These are phyloP conservation scores for Trichoderma pleuroti DNA, from an alignment of 2,329 filamentous ascomycete species.

Conservation along the genomic window DNA sequence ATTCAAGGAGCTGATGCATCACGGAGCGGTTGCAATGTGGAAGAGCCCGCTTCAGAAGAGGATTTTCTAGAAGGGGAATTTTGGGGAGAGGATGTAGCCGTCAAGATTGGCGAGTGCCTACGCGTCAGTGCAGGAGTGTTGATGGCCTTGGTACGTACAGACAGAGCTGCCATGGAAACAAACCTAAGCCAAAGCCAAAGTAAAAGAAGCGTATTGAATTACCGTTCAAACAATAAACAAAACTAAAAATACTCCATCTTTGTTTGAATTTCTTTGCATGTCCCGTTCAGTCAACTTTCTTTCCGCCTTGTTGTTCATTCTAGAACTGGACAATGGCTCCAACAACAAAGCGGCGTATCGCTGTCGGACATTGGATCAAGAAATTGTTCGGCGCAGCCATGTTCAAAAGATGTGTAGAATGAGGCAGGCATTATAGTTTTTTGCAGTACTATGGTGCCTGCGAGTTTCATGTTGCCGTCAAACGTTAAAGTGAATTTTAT, in stretches of 20 bases:
- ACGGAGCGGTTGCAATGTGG: not conserved
- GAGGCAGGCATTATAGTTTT: not conserved
- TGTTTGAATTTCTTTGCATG: not conserved
- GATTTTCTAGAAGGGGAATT: not conserved
- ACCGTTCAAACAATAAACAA: not conserved
- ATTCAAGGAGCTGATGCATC: not conserved
- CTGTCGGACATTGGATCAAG: not conserved
- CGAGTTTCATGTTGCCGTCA: not conserved
- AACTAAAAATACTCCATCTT: not conserved
- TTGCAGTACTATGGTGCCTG: no score
- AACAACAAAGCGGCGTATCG: no score
- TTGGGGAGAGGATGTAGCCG: not conserved
- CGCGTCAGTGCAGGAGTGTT: not conserved
- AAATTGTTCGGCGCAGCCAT: not conserved
- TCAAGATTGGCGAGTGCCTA: not conserved
- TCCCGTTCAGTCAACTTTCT: not conserved
- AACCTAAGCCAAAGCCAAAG: not conserved
- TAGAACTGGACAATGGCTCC: not conserved
- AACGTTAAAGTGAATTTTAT: not conserved
- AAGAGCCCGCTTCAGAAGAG: not conserved
- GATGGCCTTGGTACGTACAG: not conserved
- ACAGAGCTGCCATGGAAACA: not conserved
- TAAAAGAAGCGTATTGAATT: not conserved
- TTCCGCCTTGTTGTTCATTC: not conserved
- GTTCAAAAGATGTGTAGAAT: not conserved